A percentile compares a stretch with the other conserved stretches of the same genome.
phyloP scores from a whole-genome alignment of 306 rosid genomes.

The Cicer bijugum region DNA sequence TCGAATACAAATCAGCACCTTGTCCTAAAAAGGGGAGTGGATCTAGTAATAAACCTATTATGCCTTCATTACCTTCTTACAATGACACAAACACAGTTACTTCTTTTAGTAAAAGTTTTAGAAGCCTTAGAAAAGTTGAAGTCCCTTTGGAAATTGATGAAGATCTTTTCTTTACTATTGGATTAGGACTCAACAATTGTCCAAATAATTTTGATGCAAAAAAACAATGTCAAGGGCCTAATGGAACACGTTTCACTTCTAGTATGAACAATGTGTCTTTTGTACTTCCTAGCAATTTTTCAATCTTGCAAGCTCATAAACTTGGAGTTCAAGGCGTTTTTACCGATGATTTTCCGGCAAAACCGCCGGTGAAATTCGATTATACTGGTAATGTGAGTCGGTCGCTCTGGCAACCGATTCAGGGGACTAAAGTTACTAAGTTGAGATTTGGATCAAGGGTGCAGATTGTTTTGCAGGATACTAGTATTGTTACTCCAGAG shows the following conservation, averaged over 20 bases:
- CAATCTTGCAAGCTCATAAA: constrained; percentile 76
- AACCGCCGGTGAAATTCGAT: constrained; percentile 70
- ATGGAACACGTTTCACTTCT: constrained; percentile 82
- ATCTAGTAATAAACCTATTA: constrained; percentile 48
- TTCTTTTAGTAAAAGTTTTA: constrained; percentile 61
- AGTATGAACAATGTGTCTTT: constrained; percentile 93
- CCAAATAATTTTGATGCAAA: constrained; percentile 51
- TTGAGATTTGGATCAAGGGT: constrained; percentile 77
- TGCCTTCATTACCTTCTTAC: constrained; percentile 73
- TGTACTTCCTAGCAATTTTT: constrained; percentile 61
- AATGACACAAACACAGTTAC: constrained; percentile 89
- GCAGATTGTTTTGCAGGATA: constrained; percentile 83
- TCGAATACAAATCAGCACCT: constrained; percentile 70
- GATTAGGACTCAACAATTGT: constrained; percentile 80
- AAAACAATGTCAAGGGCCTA: constrained; percentile 79
- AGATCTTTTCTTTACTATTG: constrained; percentile 72
- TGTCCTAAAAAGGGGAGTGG: constrained; percentile 57
- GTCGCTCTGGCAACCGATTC: constrained; percentile 73
- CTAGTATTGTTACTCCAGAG: constrained; percentile 77
- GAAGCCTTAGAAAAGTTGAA: constrained; percentile 57
- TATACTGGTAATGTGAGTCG: constrained; percentile 89
- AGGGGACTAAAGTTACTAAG: constrained; percentile 66
- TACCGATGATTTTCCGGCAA: constrained; percentile 77
- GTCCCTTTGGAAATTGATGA: constrained; percentile 78
- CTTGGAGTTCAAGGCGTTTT: constrained; percentile 68